Percentiles rank a stretch among this genome's conserved stretches.
Conservation (phyloP, 495 filamentous ascomycete genomes). For the Aspergillus sparsus region DNA sequence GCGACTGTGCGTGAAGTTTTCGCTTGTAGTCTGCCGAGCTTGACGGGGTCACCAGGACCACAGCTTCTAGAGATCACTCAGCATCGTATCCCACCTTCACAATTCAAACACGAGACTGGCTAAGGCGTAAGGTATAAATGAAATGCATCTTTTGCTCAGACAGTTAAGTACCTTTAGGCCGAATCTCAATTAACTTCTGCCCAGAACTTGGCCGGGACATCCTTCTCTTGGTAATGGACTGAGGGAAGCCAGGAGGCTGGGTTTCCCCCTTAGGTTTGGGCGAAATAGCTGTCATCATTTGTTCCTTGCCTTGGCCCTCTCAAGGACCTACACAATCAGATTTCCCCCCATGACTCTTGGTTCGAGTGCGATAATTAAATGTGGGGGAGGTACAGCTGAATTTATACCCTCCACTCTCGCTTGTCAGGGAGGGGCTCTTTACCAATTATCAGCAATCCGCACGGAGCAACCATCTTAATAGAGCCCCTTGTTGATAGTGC, state of each 20-base stretch:
- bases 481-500: too few species aligned
- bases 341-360: too few species aligned
- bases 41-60: constrained; percentile 7
- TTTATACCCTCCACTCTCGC: too few species aligned
- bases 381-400: too few species aligned
- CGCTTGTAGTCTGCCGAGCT: constrained; percentile 18
- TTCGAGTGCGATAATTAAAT: too few species aligned
- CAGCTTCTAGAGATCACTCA: not conserved
- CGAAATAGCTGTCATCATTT: not conserved
- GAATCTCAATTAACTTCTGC: constrained; percentile 5
- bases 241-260: not conserved
- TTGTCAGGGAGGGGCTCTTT: too few species aligned
- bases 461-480: too few species aligned
- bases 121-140: not conserved
- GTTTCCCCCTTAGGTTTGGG: not conserved
- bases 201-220: not conserved
- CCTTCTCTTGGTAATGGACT: not conserved
- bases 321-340: too few species aligned
- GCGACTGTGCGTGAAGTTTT: constrained; percentile 21
- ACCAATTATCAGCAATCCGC: too few species aligned
- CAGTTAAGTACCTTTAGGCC: not conserved
- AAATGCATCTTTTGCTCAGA: not conserved
- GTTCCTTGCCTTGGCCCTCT: too few species aligned
- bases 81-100: not conserved
- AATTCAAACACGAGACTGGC: not conserved